A percentile compares a stretch with the other conserved stretches of the same genome.
phyloP scores from a whole-genome alignment of 768 basidiomycete genomes.

The Pisolithus albus region DNA sequence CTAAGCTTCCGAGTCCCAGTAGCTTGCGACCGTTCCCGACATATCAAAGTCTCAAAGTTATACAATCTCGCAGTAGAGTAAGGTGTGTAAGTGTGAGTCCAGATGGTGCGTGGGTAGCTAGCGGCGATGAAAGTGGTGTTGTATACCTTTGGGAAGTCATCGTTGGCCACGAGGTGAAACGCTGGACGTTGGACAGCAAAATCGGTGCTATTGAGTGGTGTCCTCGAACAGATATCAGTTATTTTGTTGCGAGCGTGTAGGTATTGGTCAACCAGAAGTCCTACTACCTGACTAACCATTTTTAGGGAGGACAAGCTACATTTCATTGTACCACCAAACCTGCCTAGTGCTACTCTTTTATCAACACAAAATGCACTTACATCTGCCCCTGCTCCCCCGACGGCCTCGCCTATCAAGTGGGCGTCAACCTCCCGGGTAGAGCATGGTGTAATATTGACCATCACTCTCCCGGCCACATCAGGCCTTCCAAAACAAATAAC shows the following conservation, averaged over 20 bases:
- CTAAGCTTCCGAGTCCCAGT: constrained; percentile 87
- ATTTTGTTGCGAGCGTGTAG: constrained; percentile 75
- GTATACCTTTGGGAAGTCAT: constrained; percentile 89
- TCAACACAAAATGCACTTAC: constrained; percentile 56
- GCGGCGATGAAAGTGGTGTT: constrained; percentile 83
- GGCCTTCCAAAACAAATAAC: constrained; percentile 72
- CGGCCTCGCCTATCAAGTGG: constrained; percentile 70
- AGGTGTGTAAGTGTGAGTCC: constrained; percentile 78
- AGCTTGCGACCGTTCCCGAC: constrained; percentile 93
- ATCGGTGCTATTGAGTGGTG: constrained; percentile 91
- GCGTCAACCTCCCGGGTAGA: constrained; percentile 39
- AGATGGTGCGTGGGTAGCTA: constrained; percentile 85
- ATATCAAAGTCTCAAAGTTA: constrained; percentile 65
- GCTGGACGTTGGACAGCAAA: constrained; percentile 76
- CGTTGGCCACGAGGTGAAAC: constrained; percentile 81
- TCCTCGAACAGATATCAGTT: constrained; percentile 73
- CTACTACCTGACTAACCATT: constrained; percentile 6
- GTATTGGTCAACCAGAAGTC: constrained; percentile 26
- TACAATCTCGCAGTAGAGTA: constrained; percentile 60
- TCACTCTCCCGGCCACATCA: constrained; percentile 57
- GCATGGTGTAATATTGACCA: constrained; percentile 52
- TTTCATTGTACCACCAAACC: constrained; percentile 75
- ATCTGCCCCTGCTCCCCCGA: constrained; percentile 55
- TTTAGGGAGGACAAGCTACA: constrained; percentile 73
- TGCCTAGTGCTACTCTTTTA: constrained; percentile 51